phyloP scores from a whole-genome alignment of 129 eudicot species.

The Erigeron canadensis region DNA sequence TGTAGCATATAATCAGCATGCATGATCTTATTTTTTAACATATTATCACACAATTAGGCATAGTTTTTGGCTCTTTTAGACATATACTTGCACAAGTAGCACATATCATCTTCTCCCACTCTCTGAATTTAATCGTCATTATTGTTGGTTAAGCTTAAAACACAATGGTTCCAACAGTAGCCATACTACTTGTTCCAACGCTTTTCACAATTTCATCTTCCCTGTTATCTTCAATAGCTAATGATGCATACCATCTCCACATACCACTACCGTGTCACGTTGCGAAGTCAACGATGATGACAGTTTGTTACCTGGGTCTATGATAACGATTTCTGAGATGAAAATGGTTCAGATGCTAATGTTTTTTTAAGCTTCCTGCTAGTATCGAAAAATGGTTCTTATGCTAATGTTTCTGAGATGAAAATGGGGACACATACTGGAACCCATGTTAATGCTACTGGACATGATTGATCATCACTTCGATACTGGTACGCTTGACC shows the following conservation, averaged over 20 bases:
- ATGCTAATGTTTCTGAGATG: slow-evolving; percentile 46
- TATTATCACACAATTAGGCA: no score
- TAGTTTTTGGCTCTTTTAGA: background rate
- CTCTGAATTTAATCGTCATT: slow-evolving; percentile 14
- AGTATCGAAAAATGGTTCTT: slow-evolving; percentile 49
- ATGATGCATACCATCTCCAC: slow-evolving; percentile 32
- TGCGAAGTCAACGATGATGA: slow-evolving; percentile 21
- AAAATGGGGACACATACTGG: slow-evolving; percentile 47
- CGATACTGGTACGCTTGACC: slow-evolving; percentile 53
- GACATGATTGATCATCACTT: slow-evolving; percentile 50
- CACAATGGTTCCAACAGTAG: slow-evolving; percentile 2
- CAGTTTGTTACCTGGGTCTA: slow-evolving; percentile 20
- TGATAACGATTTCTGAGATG: no score
- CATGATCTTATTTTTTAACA: no score
- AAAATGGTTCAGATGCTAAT: no score
- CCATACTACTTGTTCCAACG: background rate
- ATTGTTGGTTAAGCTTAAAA: slow-evolving; percentile 11
- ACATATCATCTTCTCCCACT: background rate
- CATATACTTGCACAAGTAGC: background rate
- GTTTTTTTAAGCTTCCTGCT: slow-evolving; percentile 23
- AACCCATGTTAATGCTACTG: slow-evolving; percentile 56
- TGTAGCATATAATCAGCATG: no score
- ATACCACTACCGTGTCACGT: slow-evolving; percentile 7
- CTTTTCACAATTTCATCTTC: slow-evolving; percentile 1
- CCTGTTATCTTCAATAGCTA: background rate